Conservation (phyloP, 495 filamentous ascomycete genomes). For the Penicillium silybi region DNA sequence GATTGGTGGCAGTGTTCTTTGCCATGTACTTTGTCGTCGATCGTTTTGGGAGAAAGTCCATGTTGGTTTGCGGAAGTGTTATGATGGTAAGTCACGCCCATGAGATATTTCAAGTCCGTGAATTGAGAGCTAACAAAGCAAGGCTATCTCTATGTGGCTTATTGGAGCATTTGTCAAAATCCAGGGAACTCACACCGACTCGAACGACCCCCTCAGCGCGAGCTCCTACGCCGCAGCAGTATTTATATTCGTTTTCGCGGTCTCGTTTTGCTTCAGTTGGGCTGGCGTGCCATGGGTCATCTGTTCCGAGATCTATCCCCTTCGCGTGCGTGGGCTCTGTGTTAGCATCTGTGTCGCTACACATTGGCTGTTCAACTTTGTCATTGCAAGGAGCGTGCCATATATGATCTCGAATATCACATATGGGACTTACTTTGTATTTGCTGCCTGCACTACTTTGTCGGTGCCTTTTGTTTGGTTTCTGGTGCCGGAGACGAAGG, state of each 20-base stretch:
- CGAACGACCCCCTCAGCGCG: not conserved
- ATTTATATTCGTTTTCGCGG: slow-evolving; percentile 6
- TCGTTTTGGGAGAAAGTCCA: slow-evolving; percentile 12
- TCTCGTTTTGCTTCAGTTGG: slow-evolving; percentile 7
- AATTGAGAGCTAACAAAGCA: slow-evolving; percentile 8
- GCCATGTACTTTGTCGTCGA: slow-evolving; percentile 19
- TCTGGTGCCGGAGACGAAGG: slow-evolving; percentile 16
- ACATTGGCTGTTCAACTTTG: slow-evolving; percentile 19
- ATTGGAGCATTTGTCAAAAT: slow-evolving; percentile 11
- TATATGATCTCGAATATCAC: slow-evolving; percentile 35
- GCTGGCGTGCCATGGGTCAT: slow-evolving; percentile 52
- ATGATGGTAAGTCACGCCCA: not conserved
- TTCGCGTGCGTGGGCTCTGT: slow-evolving; percentile 45
- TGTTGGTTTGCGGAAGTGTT: slow-evolving; percentile 8
- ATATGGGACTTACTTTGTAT: slow-evolving; percentile 43
- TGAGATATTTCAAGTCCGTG: too few relatives aligned
- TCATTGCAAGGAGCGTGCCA: slow-evolving; percentile 18
- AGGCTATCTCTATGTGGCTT: slow-evolving; percentile 12
- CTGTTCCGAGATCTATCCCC: slow-evolving; percentile 40
- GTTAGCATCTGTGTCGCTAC: slow-evolving; percentile 36
- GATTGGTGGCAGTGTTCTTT: slow-evolving; percentile 8
- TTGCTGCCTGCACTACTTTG: slow-evolving; percentile 20
- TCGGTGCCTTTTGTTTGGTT: slow-evolving; percentile 47
- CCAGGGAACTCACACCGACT: not conserved
- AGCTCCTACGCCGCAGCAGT: slow-evolving; percentile 1